Conservation (phyloP, 2,329 filamentous ascomycete genomes). For the Fusarium subtropicale region DNA sequence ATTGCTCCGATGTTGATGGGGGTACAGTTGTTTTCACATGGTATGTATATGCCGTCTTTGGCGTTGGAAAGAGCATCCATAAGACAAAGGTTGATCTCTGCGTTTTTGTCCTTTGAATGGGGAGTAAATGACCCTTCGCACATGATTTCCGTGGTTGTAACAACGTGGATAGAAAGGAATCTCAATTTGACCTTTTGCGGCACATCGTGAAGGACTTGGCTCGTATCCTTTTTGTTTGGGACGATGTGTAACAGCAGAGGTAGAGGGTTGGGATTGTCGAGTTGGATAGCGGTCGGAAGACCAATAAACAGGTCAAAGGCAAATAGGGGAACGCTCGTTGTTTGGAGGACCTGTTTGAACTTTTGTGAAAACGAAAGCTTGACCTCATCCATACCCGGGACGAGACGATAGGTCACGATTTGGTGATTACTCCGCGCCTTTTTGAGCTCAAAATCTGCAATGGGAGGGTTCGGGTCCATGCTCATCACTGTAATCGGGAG, state of each 20-base stretch:
- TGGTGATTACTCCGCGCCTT: neutral
- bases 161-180: slow-evolving; percentile 24
- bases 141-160: slow-evolving; percentile 7
- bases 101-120: neutral
- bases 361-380: slow-evolving; percentile 52
- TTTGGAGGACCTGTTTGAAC: slow-evolving; percentile 50
- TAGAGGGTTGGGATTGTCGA: slow-evolving; percentile 44
- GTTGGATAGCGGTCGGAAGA: slow-evolving; percentile 48
- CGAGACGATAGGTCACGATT: slow-evolving; percentile 46
- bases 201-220: slow-evolving; percentile 32
- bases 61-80: neutral
- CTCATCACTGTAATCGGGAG: slow-evolving; percentile 43
- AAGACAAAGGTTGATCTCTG: slow-evolving; percentile 15
- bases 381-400: slow-evolving; percentile 49
- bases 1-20: slow-evolving; percentile 25
- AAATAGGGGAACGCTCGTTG: slow-evolving; percentile 53
- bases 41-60: slow-evolving; percentile 9
- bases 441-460: slow-evolving; percentile 31
- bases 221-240: slow-evolving; percentile 34
- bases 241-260: slow-evolving; percentile 43
- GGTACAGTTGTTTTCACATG: slow-evolving; percentile 2
- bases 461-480: slow-evolving; percentile 18
- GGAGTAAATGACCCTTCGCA: slow-evolving; percentile 8
- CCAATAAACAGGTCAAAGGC: slow-evolving; percentile 45
- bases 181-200: slow-evolving; percentile 36